Evolutionary conservation across 1,139 yeast species (phyloP).

Genomic region (Yamadazyma conglobata): DNA sequence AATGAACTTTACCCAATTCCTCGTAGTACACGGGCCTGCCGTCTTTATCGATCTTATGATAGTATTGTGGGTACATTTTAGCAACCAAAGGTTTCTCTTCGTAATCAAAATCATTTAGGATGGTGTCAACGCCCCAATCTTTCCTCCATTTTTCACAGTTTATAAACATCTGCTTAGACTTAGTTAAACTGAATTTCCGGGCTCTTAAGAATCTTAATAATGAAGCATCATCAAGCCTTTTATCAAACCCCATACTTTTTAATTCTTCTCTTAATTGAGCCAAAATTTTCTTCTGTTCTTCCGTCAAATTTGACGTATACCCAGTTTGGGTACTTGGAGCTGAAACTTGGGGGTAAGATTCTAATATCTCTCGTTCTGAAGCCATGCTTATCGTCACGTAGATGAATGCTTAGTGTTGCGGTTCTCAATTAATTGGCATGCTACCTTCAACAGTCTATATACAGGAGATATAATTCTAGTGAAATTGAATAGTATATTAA

Average conservation of each 20-base stretch:
- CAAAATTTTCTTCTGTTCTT: constrained; percentile 60
- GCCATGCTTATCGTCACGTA: constrained; percentile 1
- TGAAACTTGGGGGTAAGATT: constrained; percentile 64
- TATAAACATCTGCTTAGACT: constrained; percentile 77
- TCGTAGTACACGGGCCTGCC: constrained; percentile 96
- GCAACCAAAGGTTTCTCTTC: constrained; percentile 89
- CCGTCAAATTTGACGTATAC: constrained; percentile 74
- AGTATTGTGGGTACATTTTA: constrained; percentile 88
- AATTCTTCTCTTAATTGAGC: constrained; percentile 57
- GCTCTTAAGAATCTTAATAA: constrained; percentile 90
- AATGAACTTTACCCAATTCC: constrained; percentile 86
- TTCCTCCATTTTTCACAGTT: constrained; percentile 91
- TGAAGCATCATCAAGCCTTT: constrained; percentile 82
- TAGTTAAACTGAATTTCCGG: constrained; percentile 80
- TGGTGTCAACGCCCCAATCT: constrained; percentile 82
- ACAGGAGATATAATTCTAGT: constrained; percentile 1
- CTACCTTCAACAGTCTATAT: too few species aligned
- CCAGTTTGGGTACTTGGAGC: constrained; percentile 66
- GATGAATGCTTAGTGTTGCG: too few species aligned
- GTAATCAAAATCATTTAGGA: constrained; percentile 82
- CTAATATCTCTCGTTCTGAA: constrained; percentile 26
- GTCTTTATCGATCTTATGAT: constrained; percentile 93
- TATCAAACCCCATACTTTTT: constrained; percentile 59
- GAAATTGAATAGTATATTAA: background rate
- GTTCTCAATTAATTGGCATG: too few species aligned